A percentile compares a stretch with the other conserved stretches of the same genome.
These are phyloP conservation scores for Phialemoniopsis sp. DNA, from an alignment of 2,329 filamentous ascomycete genomes.

Conservation along the genomic window DNA sequence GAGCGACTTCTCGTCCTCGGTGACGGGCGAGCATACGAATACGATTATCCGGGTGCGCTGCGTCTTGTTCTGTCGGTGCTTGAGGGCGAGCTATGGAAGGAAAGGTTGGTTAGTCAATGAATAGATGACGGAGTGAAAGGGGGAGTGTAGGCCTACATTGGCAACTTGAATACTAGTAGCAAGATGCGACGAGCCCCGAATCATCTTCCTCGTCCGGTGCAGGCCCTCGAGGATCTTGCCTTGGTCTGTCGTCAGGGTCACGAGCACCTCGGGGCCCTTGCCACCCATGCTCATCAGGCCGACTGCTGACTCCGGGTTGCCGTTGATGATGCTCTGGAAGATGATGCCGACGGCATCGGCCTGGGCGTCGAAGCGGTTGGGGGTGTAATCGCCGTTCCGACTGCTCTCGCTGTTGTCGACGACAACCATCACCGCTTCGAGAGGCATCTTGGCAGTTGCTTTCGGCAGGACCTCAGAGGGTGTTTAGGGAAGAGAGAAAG, in stretches of 20 bases:
- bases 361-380: conserved; percentile 94
- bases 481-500: conserved; percentile 8
- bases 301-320: conserved; percentile 94
- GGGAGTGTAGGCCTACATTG: conserved; percentile 57
- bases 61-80: conserved; percentile 96
- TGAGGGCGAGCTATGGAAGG: conserved; percentile 73
- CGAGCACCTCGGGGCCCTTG: conserved; percentile 93
- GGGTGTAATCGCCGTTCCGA: conserved; percentile 89
- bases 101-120: conserved; percentile 13
- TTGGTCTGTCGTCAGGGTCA: conserved; percentile 92
- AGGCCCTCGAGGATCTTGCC: conserved; percentile 92
- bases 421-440: conserved; percentile 99
- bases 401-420: conserved; percentile 99
- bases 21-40: conserved; percentile 89
- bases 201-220: conserved; percentile 86
- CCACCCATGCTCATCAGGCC: conserved; percentile 99
- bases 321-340: conserved; percentile 92
- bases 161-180: conserved; percentile 95
- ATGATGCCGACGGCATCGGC: conserved; percentile 91
- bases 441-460: conserved; percentile 70
- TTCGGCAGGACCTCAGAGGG: conserved; percentile 1
- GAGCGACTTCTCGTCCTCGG: conserved; percentile 84
- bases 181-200: conserved; percentile 82
- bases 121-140: conserved; percentile 1
- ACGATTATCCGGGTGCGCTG: conserved; percentile 96